Percentiles rank a stretch among this genome's conserved stretches.
These are phyloP conservation scores for Suillus luteus DNA, from an alignment of 768 basidiomycete genomes.

Conservation along the genomic window DNA sequence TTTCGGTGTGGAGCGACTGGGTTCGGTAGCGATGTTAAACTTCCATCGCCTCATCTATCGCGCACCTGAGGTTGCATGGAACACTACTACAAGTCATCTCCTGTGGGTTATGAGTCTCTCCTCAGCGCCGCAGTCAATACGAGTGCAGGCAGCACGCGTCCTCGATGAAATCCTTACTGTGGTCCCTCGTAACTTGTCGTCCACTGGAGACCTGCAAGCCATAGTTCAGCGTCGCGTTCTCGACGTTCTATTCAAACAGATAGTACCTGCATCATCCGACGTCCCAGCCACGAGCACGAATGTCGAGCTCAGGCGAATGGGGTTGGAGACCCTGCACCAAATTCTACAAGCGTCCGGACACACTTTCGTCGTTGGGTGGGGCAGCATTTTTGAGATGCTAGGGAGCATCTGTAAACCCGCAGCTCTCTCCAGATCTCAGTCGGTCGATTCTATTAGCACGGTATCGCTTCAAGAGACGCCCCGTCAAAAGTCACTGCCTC, in stretches of 20 bases:
- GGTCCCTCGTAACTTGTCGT: constrained; percentile 71
- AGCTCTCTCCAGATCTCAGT: constrained; percentile 36
- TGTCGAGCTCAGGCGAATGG: constrained; percentile 85
- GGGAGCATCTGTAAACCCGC: constrained; percentile 79
- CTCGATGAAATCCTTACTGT: constrained; percentile 81
- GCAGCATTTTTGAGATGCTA: constrained; percentile 89
- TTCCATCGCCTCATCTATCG: constrained; percentile 85
- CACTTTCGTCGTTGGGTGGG: constrained; percentile 91
- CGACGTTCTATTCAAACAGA: constrained; percentile 81
- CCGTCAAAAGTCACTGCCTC: constrained; percentile 47
- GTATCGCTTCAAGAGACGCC: constrained; percentile 40
- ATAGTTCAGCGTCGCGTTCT: constrained; percentile 81
- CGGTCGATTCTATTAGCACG: constrained; percentile 44
- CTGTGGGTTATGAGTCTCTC: constrained; percentile 72
- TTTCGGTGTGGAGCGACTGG: constrained; percentile 89
- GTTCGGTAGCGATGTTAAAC: constrained; percentile 78
- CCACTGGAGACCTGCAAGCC: constrained; percentile 61
- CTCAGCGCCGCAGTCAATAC: constrained; percentile 72
- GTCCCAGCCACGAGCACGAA: constrained; percentile 44
- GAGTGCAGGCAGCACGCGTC: constrained; percentile 85
- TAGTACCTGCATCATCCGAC: constrained; percentile 46
- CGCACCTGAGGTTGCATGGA: constrained; percentile 85
- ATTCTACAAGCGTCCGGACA: constrained; percentile 92
- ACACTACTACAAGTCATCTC: constrained; percentile 76
- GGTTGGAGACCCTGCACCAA: constrained; percentile 84